Base-by-base conservation (phyloP, 148 eudicot genomes). In the Fagopyrum tataricum region DNA sequence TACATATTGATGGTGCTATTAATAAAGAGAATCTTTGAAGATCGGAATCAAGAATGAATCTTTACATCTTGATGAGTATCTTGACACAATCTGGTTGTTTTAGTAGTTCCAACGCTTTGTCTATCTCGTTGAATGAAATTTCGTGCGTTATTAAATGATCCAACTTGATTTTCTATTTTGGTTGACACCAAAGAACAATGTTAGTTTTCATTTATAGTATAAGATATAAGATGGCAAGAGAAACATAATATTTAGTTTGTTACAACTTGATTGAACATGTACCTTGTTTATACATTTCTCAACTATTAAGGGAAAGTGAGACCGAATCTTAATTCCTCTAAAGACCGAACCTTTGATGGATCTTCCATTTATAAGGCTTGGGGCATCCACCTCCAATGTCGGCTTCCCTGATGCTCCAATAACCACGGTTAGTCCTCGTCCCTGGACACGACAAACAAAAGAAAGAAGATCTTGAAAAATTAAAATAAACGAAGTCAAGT, bases 281-380 rank as follows among this genome's bases (percentile, higher is more conserved):
- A 85, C 88, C 88, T 85, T 75, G 49, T 80, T 81, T 11, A 79
- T 56, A 75, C 81, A 81, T 73, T 79, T 85, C 69, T 77, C 70
- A 21, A 85, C 51, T 7, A 85, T 52, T 20, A 58, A 10, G 6
- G 88, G 88, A 53, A 85, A 81, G 37, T 85, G 86, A 4, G 88
- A 81, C 55, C 77, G 85, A 43, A 70, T 20, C 77, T 72, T 83
- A 24, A 85, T 74, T 48, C 84, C 82, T 20, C 88, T 86, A 66
- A 68, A 80, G 44, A 83, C 14, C 7, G 79, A 77, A 55, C 78
- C 78, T 46, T 83, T 85, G 59, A 85, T 47, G 0, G 84, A 82
- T 56, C 84, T 70, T 41, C 86, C 80, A 58, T 43, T 6, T 51
- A 85, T 1, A n/a, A 85, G 44, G 14, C 84, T 39, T 18, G 76